Percentiles rank a stretch among this genome's conserved stretches.
phyloP scores from a whole-genome alignment of 2,329 filamentous ascomycete genomes.

The Neofusicoccum cordaticola region DNA sequence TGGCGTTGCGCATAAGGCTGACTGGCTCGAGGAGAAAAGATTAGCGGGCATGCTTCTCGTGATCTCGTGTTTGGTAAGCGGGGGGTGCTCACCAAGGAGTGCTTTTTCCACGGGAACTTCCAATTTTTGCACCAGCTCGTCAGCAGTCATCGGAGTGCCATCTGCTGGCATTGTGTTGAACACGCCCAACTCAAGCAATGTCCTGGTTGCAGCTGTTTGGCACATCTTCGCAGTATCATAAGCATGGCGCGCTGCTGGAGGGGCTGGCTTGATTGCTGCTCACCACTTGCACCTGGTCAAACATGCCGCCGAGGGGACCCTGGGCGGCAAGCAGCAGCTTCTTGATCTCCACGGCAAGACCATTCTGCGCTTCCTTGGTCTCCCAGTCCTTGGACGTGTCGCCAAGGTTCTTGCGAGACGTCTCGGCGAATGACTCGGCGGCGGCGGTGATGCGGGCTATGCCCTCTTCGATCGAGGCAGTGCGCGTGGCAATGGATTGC shows the following conservation, averaged over 20 bases:
- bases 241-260: background rate
- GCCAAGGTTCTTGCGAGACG: background rate
- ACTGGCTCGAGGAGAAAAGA: background rate
- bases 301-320: conserved; percentile 7
- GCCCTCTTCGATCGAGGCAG: conserved; percentile 12
- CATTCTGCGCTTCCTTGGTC: background rate
- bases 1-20: conserved; percentile 9
- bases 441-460: background rate
- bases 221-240: background rate
- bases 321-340: conserved; percentile 1
- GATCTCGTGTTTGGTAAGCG: background rate
- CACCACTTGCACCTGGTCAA: conserved; percentile 2
- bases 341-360: background rate
- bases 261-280: background rate
- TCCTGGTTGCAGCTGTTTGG: conserved; percentile 4
- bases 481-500: conserved; percentile 5
- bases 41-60: background rate
- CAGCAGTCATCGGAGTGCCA: conserved; percentile 5
- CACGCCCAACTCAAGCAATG: conserved; percentile 12
- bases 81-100: background rate
- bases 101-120: background rate
- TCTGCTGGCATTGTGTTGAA: conserved; percentile 8
- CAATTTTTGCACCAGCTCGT: conserved; percentile 1
- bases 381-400: background rate
- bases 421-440: background rate